Percentiles rank a stretch among this genome's conserved stretches.
phyloP scores from a whole-genome alignment of 1,284 basidiomycete species.

The Gymnopus androsaceus region DNA sequence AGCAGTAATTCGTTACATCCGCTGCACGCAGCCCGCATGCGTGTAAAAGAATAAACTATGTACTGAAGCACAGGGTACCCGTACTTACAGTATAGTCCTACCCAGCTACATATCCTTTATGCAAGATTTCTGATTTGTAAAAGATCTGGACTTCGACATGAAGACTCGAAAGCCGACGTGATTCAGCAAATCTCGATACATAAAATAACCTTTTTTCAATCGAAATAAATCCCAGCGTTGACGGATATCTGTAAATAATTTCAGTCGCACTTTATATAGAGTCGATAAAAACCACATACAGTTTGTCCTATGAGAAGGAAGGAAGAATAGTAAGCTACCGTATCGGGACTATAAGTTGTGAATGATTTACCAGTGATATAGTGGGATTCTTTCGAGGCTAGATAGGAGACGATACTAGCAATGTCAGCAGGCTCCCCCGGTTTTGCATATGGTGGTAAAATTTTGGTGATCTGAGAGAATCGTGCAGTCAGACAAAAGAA shows the following conservation, averaged over 20 bases:
- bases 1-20: no score
- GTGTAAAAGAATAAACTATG: no score
- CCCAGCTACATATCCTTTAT: no score
- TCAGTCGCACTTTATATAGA: neutral
- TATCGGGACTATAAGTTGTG: neutral
- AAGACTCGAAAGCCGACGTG: no score
- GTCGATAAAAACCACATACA: neutral
- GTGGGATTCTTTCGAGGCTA: constrained; percentile 24
- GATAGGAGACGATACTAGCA: constrained; percentile 26
- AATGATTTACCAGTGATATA: constrained; percentile 28
- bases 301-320: neutral
- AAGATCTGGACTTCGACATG: no score
- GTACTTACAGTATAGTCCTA: no score
- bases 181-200: no score
- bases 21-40: no score
- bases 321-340: neutral
- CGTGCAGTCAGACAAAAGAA: no score
- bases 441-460: constrained; percentile 15
- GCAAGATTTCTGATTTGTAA: no score
- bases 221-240: constrained; percentile 1
- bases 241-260: neutral
- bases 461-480: constrained; percentile 1
- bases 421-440: constrained; percentile 25
- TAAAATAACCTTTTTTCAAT: neutral
- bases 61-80: no score